phyloP scores from a whole-genome alignment of 371 early-diverging fungal species.

The Rhizopus arrhizus region DNA sequence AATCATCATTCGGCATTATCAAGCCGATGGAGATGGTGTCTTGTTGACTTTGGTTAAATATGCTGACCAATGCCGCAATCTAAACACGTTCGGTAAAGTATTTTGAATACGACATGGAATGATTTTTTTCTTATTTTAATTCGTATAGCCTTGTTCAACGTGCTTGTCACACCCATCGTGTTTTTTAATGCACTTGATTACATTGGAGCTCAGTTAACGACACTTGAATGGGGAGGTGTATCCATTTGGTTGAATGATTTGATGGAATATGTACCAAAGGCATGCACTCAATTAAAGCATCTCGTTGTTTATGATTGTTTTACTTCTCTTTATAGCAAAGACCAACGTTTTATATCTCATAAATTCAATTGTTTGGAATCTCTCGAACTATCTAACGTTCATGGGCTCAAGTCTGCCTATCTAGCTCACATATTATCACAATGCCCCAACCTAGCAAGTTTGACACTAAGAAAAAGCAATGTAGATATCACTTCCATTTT shows the following conservation, averaged over 20 bases:
- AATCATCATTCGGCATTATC: conserved; percentile 18
- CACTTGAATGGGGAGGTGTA: conserved; percentile 29
- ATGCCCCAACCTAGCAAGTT: conserved; percentile 13
- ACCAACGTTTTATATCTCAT: not conserved
- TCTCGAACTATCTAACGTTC: conserved; percentile 23
- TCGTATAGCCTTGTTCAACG: conserved; percentile 22
- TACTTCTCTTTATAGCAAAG: conserved; percentile 15
- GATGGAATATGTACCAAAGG: conserved; percentile 20
- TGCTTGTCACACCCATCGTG: conserved; percentile 24
- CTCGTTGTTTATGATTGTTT: conserved; percentile 32
- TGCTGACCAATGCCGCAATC: conserved; percentile 5
- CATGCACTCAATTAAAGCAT: conserved; percentile 22
- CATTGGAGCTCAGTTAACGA: conserved; percentile 19
- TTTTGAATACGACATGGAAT: not conserved
- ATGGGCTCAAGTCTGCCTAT: conserved; percentile 24
- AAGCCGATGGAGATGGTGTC: conserved; percentile 26
- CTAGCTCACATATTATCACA: conserved; percentile 22
- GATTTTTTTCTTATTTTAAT: not conserved
- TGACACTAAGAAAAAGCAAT: conserved; percentile 21
- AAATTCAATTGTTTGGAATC: conserved; percentile 2
- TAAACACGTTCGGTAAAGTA: conserved; percentile 29
- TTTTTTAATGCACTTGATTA: conserved; percentile 20
- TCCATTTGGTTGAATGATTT: conserved; percentile 31
- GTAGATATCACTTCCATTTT: conserved; percentile 28
- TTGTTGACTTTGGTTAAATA: conserved; percentile 13